Percentiles rank a stretch among this genome's conserved stretches.
These are phyloP conservation scores for Anacardium occidentale DNA, from an alignment of 345 rosid genomes.

Conservation along the genomic window DNA sequence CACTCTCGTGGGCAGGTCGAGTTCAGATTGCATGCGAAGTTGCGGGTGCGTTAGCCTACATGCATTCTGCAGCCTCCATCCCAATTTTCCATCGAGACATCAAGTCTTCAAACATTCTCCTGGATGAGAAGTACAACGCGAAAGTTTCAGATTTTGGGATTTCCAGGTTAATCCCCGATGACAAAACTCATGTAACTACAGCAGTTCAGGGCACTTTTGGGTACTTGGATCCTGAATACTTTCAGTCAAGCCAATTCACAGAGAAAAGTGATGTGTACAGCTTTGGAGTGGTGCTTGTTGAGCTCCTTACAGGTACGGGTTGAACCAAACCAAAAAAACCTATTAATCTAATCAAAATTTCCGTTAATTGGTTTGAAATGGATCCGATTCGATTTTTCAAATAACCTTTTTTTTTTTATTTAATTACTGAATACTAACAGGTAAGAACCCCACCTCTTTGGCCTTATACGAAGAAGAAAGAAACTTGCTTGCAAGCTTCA, in stretches of 20 bases:
- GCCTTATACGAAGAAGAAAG: constrained; percentile 2
- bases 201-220: constrained; percentile 24
- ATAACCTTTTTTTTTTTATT: too few relatives aligned
- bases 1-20: constrained; percentile 28
- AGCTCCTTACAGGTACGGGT: constrained; percentile 10
- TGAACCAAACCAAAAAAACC: too few relatives aligned
- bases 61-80: constrained; percentile 34
- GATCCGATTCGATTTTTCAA: too few relatives aligned
- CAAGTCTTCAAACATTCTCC: constrained; percentile 33
- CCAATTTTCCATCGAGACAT: constrained; percentile 39
- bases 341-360: too few relatives aligned
- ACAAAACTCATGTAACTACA: constrained; percentile 26
- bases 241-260: constrained; percentile 21
- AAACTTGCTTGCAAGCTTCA: background rate
- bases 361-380: too few relatives aligned
- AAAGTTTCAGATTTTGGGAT: constrained; percentile 23
- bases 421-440: too few relatives aligned
- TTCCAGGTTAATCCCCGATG: constrained; percentile 14
- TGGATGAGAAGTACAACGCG: constrained; percentile 22
- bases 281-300: constrained; percentile 17
- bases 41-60: constrained; percentile 29
- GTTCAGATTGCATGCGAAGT: constrained; percentile 33
- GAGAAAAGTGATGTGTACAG: constrained; percentile 27
- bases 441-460: constrained; percentile 19
- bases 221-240: constrained; percentile 28